Percentiles rank a stretch among this genome's conserved stretches.
Evolutionary conservation across 768 basidiomycete genomes (phyloP).

Genomic region (Cystofilobasidium capitatum): DNA sequence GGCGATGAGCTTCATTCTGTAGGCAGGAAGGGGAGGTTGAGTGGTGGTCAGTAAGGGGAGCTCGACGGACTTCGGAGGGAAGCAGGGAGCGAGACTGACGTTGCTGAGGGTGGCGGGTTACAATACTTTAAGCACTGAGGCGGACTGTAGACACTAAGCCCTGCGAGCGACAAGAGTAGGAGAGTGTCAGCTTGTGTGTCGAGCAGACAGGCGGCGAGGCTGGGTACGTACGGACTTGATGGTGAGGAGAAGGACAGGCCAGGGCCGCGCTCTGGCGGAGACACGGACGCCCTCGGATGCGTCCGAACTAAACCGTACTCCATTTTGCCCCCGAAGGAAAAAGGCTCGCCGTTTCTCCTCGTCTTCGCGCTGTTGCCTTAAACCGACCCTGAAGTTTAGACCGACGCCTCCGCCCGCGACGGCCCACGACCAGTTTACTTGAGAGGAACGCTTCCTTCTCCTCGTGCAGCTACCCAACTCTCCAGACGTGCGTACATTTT

Average conservation of each 20-base stretch:
- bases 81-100: background rate
- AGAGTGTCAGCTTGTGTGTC: background rate
- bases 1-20: constrained; percentile 53
- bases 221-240: background rate
- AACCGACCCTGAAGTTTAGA: too few relatives aligned
- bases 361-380: too few relatives aligned
- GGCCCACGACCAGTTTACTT: too few relatives aligned
- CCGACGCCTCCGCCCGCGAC: too few relatives aligned
- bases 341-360: too few relatives aligned
- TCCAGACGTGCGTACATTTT: background rate
- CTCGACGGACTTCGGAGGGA: constrained; percentile 9
- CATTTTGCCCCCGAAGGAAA: too few relatives aligned
- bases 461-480: background rate
- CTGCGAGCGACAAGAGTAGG: background rate
- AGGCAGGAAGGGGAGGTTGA: constrained; percentile 1
- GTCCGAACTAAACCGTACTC: too few relatives aligned
- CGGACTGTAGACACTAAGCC: constrained; percentile 14
- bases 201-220: background rate
- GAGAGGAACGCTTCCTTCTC: too few relatives aligned
- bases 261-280: too few relatives aligned
- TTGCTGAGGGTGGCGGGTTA: constrained; percentile 6
- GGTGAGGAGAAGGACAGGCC: background rate
- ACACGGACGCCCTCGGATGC: too few relatives aligned
- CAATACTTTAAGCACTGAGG: constrained; percentile 17
- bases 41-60: constrained; percentile 31